Base-by-base conservation (phyloP, 2,329 filamentous ascomycete species). In the Triangularia verruculosa region DNA sequence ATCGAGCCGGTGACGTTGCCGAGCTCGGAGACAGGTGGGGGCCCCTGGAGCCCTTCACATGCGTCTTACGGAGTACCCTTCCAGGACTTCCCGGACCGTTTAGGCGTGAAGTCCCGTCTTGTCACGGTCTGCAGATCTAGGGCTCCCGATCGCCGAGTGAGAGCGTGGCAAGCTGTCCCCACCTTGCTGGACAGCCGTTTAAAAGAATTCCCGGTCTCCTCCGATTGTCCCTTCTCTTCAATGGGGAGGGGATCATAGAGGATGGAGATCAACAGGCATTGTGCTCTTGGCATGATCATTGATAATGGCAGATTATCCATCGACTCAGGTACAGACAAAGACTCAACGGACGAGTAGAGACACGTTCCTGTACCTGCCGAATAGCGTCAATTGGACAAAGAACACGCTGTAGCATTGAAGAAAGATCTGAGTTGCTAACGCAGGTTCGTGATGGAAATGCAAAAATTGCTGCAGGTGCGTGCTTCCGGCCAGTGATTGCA, bases 391-490 rank as follows among this genome's bases (percentile, higher is more conserved):
- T 27, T 52, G 34, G 17, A 57, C 27, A 61, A 57, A 61, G 30
- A 56, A 54, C 2, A 9, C 7, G n/a, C 17, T 22, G 20, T 13
- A 24, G 20, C 4, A 24, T n/a, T 11, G 51, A 27, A 53, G n/a
- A 3, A 52, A 25, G 57, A 47, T 11, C 11, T 43, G 57, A 56
- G 66, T 69, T 69, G 62, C 61, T 64, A 65, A 68, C 43, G 59
- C 61, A 27, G 34, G 30, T 66, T 67, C 59, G 66, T 67, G 67
- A 66, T 67, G 63, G 57, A 67, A 68, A 67, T 57, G 61, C 27
- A 30, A 12, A 47, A 47, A 47, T 47, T 47, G 39, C 39, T 47
- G 39, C 17, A 47, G 59, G 58, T 32, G 64, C 63, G 63, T 54
- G 32, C 43, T 32, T 64, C 43, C 62, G 24, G 27, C 28, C 34